phyloP scores from a whole-genome alignment of 148 eudicot genomes.

The Amaranthus cruentus region DNA sequence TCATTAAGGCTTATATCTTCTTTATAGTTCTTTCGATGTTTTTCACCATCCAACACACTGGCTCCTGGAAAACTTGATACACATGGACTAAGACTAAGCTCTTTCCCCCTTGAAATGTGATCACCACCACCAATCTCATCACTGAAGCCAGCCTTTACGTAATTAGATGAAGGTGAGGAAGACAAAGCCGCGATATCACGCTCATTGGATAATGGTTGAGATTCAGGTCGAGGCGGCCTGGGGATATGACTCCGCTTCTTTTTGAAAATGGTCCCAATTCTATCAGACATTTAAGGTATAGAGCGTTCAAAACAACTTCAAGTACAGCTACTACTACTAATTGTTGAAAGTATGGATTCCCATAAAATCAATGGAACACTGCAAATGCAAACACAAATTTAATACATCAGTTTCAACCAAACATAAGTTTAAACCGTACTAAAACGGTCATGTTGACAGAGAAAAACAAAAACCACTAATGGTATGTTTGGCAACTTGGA shows the following conservation, averaged over 20 bases:
- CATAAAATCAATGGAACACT: slow-evolving; percentile 1
- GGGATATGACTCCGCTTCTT: slow-evolving; percentile 60
- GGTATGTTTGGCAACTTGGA: too few relatives aligned
- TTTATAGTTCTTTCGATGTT: too few relatives aligned
- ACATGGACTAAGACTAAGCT: slow-evolving; percentile 19
- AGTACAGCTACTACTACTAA: background rate
- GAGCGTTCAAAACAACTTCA: slow-evolving; percentile 7
- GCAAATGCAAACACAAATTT: background rate
- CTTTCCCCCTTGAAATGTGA: slow-evolving; percentile 50
- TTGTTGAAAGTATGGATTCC: background rate
- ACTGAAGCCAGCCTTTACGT: slow-evolving; percentile 48
- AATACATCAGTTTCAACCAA: background rate
- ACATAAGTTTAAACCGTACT: background rate
- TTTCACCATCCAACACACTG: too few relatives aligned
- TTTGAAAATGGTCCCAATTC: slow-evolving; percentile 35
- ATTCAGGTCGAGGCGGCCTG: slow-evolving; percentile 56
- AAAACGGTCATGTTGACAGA: too few relatives aligned
- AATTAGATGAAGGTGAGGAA: slow-evolving; percentile 57
- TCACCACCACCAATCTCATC: slow-evolving; percentile 56
- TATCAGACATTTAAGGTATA: slow-evolving; percentile 48
- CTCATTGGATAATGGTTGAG: slow-evolving; percentile 31
- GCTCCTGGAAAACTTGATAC: too few relatives aligned
- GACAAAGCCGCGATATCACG: slow-evolving; percentile 42
- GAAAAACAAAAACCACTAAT: background rate
- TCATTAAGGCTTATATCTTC: slow-evolving; percentile 30